These are phyloP conservation scores for Phymatotrichopsis omnivora DNA, from an alignment of 2,329 filamentous ascomycete species.

Conservation along the genomic window DNA sequence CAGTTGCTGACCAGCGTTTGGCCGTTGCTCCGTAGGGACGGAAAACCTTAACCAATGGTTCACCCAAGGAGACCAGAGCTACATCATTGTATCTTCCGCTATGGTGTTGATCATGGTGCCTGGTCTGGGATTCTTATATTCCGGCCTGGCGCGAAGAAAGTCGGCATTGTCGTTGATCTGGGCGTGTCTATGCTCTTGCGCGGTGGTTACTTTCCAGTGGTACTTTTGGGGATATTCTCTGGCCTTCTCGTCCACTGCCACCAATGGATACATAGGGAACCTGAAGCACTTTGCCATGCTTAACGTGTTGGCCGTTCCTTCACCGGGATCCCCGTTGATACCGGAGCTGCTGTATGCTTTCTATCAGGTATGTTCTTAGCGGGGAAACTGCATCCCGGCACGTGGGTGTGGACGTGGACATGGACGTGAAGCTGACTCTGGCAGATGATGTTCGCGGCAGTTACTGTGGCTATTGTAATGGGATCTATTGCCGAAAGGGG, in stretches of 20 bases:
- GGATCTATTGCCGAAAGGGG: conserved; percentile 91
- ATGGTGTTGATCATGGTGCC: conserved; percentile 97
- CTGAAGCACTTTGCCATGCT: conserved; percentile 79
- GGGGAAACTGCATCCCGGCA: not conserved
- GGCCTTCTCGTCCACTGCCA: conserved; percentile 72
- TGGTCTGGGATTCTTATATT: conserved; percentile 94
- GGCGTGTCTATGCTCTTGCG: conserved; percentile 90
- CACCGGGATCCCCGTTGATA: conserved; percentile 76
- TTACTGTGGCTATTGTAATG: conserved; percentile 83
- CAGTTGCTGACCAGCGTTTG: not conserved
- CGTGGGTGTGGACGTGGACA: not conserved
- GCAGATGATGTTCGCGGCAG: conserved; percentile 93
- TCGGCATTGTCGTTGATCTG: conserved; percentile 95
- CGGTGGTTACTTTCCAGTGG: conserved; percentile 93
- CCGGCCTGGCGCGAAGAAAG: conserved; percentile 92
- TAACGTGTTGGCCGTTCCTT: conserved; percentile 74
- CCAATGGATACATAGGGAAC: conserved; percentile 86
- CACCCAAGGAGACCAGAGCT: conserved; percentile 78
- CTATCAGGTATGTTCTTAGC: conserved; percentile 57
- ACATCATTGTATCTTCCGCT: conserved; percentile 77
- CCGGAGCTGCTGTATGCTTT: conserved; percentile 88
- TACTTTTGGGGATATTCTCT: conserved; percentile 99
- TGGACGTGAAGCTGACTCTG: not conserved
- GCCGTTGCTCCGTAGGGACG: conserved; percentile 2
- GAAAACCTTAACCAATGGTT: conserved; percentile 28